A percentile compares a stretch with the other conserved stretches of the same genome.
Evolutionary conservation across 108 stramenopile species (phyloP).

Genomic region (Discostella stelligeroides): DNA sequence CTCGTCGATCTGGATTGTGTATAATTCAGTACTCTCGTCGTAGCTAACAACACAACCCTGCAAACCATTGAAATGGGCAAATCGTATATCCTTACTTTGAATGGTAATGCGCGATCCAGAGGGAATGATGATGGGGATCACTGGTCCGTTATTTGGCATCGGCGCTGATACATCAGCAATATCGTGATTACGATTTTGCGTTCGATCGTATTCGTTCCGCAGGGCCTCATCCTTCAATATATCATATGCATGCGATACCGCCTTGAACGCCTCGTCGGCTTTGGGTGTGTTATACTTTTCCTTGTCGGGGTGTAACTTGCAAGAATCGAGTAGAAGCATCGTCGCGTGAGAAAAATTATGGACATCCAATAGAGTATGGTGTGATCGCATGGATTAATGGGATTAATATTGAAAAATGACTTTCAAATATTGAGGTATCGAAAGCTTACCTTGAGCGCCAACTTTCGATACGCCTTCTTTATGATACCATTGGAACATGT

Average conservation of each 20-base stretch:
- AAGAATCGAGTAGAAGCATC: no score
- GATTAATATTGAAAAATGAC: no score
- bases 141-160: not conserved
- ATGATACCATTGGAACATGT: constrained; percentile 50
- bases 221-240: constrained; percentile 3
- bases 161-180: not conserved
- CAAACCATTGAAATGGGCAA: constrained; percentile 8
- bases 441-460: no score
- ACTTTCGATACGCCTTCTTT: constrained; percentile 70
- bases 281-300: constrained; percentile 5
- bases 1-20: constrained; percentile 11
- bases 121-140: not conserved
- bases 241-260: constrained; percentile 1
- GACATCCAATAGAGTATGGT: no score
- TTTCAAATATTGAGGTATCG: no score
- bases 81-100: constrained; percentile 2
- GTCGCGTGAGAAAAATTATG: no score
- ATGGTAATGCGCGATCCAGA: constrained; percentile 12
- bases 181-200: not conserved
- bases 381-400: no score
- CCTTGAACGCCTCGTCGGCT: constrained; percentile 10
- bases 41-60: constrained; percentile 12
- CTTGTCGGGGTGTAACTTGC: constrained; percentile 10
- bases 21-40: constrained; percentile 2
- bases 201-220: constrained; percentile 1